These are phyloP conservation scores for Neoarthrinium moseri DNA, from an alignment of 2,329 filamentous ascomycete species.

Conservation along the genomic window DNA sequence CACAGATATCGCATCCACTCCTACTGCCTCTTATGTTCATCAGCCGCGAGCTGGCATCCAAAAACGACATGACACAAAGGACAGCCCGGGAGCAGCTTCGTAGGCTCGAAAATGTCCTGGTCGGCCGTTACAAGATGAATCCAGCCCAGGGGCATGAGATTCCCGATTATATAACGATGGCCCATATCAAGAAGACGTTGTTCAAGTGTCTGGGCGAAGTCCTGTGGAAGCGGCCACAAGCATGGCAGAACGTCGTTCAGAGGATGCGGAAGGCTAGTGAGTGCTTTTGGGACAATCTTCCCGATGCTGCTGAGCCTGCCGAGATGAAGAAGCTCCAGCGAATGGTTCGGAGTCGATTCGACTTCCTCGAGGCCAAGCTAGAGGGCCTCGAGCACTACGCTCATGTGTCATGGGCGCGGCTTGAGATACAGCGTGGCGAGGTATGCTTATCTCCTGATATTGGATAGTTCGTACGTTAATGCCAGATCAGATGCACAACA, in stretches of 20 bases:
- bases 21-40: conserved; percentile 30
- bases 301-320: not conserved
- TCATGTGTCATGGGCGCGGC: conserved; percentile 30
- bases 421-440: conserved; percentile 30
- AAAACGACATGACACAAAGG: conserved; percentile 27
- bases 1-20: conserved; percentile 27
- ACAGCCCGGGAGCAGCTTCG: conserved; percentile 25
- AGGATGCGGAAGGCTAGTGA: conserved; percentile 19
- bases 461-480: too few species aligned
- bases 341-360: conserved; percentile 24
- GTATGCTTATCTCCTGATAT: conserved; percentile 21
- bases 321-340: conserved; percentile 22
- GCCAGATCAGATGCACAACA: conserved; percentile 27
- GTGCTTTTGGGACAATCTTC: conserved; percentile 13
- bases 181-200: conserved; percentile 26
- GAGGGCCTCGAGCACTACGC: conserved; percentile 34
- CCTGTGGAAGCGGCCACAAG: conserved; percentile 30
- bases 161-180: conserved; percentile 22
- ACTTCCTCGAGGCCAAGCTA: conserved; percentile 30
- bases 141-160: conserved; percentile 16
- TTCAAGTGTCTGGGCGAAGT: conserved; percentile 28
- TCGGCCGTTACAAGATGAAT: conserved; percentile 23
- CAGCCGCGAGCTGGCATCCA: conserved; percentile 20
- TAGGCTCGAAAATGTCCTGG: conserved; percentile 25
- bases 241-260: conserved; percentile 25